Percentiles rank a stretch among this genome's conserved stretches.
phyloP scores from a whole-genome alignment of 106 monocot species.

The Ottelia alismoides region DNA sequence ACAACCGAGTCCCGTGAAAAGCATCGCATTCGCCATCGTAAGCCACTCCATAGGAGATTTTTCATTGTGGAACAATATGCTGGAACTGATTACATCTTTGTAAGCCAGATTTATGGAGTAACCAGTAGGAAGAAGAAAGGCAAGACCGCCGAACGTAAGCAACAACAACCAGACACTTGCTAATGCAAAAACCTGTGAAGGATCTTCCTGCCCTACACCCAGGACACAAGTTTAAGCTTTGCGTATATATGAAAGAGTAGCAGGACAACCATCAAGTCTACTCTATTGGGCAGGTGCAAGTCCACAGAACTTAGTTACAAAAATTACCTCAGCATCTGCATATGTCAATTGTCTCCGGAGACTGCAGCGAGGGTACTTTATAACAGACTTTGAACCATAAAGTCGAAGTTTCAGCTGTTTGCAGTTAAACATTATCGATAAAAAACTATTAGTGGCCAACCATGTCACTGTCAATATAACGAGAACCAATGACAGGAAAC shows the following conservation, averaged over 20 bases:
- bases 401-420: slow-evolving; percentile 72
- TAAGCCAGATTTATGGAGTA: slow-evolving; percentile 27
- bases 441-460: too few relatives aligned
- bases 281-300: too few relatives aligned
- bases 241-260: too few relatives aligned
- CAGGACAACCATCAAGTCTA: too few relatives aligned
- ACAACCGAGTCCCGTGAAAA: slow-evolving; percentile 54
- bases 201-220: slow-evolving; percentile 97
- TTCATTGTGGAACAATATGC: slow-evolving; percentile 12
- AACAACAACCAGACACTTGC: slow-evolving; percentile 72
- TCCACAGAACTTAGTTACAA: background rate
- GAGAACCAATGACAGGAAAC: too few relatives aligned
- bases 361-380: slow-evolving; percentile 96
- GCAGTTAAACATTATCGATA: too few relatives aligned
- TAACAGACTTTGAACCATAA: slow-evolving; percentile 83
- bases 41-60: slow-evolving; percentile 37
- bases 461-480: too few relatives aligned
- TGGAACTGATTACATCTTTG: slow-evolving; percentile 27
- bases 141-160: slow-evolving; percentile 42
- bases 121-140: slow-evolving; percentile 39
- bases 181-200: slow-evolving; percentile 74
- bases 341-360: slow-evolving; percentile 71
- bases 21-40: slow-evolving; percentile 24
- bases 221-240: too few relatives aligned
- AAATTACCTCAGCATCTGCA: slow-evolving; percentile 91